Conservation (phyloP, 1,284 basidiomycete species). For the Serendipita sp. region DNA sequence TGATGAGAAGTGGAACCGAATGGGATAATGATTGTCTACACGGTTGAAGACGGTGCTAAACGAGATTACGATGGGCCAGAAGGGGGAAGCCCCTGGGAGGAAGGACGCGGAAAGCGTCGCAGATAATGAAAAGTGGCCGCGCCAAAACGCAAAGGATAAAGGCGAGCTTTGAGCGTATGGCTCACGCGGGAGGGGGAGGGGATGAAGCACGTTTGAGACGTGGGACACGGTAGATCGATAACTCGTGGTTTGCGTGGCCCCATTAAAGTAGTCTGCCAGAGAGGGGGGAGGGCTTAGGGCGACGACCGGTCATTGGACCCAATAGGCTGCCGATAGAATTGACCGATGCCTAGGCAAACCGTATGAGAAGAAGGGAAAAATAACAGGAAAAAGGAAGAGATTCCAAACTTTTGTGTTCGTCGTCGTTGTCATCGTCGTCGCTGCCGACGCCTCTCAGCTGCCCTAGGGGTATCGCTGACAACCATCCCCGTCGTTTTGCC, state of each 20-base stretch:
- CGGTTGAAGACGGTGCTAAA: background rate
- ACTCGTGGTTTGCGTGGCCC: background rate
- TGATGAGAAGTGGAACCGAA: background rate
- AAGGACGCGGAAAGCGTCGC: background rate
- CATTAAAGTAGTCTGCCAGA: background rate
- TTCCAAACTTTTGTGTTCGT: too few species aligned
- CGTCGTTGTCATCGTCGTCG: too few species aligned
- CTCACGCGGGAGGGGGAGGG: background rate
- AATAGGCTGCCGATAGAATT: too few species aligned
- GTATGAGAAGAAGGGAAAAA: too few species aligned
- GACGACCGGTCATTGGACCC: background rate
- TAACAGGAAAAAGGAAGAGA: too few species aligned
- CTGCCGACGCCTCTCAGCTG: too few species aligned
- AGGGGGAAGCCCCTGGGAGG: background rate
- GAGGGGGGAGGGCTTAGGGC: background rate
- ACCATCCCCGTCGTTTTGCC: background rate
- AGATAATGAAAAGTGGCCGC: conserved; percentile 4
- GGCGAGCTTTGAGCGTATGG: background rate
- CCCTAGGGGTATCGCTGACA: too few species aligned
- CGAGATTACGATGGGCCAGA: background rate
- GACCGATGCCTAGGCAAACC: too few species aligned
- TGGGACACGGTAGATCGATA: background rate
- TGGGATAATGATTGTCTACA: background rate
- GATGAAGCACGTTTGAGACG: background rate
- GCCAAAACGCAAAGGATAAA: background rate